phyloP scores from a whole-genome alignment of 306 rosid genomes.

The Gillenia trifoliata region DNA sequence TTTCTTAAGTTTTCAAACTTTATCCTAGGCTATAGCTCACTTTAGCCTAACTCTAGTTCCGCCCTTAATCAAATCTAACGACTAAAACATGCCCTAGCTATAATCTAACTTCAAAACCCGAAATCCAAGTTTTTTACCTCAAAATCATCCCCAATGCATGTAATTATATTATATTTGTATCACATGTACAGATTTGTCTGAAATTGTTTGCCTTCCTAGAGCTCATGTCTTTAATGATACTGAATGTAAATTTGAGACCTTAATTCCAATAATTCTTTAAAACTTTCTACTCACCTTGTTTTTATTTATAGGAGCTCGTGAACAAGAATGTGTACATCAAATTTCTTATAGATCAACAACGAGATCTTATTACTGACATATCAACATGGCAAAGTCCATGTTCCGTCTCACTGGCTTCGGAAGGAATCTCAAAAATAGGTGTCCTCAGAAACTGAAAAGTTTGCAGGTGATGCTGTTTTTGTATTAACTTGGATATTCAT shows the following conservation, averaged over 20 bases:
- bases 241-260: background rate
- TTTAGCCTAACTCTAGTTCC: too few relatives aligned
- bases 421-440: background rate
- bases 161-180: too few relatives aligned
- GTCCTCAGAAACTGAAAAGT: too few relatives aligned
- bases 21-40: too few relatives aligned
- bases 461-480: background rate
- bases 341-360: constrained; percentile 72
- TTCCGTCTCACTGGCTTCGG: constrained; percentile 29
- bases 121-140: too few relatives aligned
- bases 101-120: too few relatives aligned
- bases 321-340: constrained; percentile 64
- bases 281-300: background rate
- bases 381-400: constrained; percentile 95
- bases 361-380: constrained; percentile 73
- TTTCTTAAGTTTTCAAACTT: too few relatives aligned
- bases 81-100: too few relatives aligned
- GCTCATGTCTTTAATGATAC: background rate
- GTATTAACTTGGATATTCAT: background rate
- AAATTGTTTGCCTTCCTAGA: background rate
- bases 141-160: too few relatives aligned
- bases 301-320: constrained; percentile 58
- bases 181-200: background rate
- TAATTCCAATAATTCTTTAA: background rate
- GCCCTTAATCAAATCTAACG: too few relatives aligned